phyloP scores from a whole-genome alignment of 169 alveolate genomes.

The Plasmodium gallinaceum region DNA sequence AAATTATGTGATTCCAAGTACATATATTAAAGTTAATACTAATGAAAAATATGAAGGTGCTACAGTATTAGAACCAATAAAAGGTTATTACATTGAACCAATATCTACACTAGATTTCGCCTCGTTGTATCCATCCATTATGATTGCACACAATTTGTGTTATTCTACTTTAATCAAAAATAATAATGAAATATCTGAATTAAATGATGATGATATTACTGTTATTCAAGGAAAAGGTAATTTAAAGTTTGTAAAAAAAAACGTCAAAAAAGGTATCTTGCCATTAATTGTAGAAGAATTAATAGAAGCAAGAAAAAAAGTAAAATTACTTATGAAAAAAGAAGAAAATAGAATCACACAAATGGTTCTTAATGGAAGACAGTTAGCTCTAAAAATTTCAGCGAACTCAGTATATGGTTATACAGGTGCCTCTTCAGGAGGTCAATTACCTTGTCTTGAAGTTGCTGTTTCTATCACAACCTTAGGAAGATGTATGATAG shows the following conservation, averaged over 20 bases:
- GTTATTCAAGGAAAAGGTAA: slow-evolving; percentile 57
- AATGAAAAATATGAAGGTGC: slow-evolving; percentile 96
- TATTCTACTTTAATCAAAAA: slow-evolving; percentile 95
- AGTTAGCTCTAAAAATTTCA: slow-evolving; percentile 97
- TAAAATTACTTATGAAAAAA: slow-evolving; percentile 93
- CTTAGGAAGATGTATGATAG: slow-evolving; percentile 97
- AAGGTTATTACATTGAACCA: slow-evolving; percentile 97
- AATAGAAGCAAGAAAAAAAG: slow-evolving; percentile 96
- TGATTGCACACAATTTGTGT: slow-evolving; percentile 99
- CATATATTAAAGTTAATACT: slow-evolving; percentile 69
- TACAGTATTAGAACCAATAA: slow-evolving; percentile 94
- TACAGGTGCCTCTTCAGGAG: slow-evolving; percentile 98
- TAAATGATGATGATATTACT: slow-evolving; percentile 74
- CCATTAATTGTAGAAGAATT: slow-evolving; percentile 98
- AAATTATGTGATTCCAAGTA: slow-evolving; percentile 94
- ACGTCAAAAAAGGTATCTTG: slow-evolving; percentile 93
- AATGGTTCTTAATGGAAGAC: slow-evolving; percentile 98
- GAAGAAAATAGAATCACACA: slow-evolving; percentile 94
- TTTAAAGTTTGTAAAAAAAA: slow-evolving; percentile 36
- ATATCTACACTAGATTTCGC: slow-evolving; percentile 99
- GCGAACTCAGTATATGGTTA: slow-evolving; percentile 99
- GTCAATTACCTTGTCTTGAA: slow-evolving; percentile 97
- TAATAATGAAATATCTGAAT: slow-evolving; percentile 78
- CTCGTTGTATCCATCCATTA: slow-evolving; percentile 99
- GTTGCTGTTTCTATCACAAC: slow-evolving; percentile 97